phyloP scores from a whole-genome alignment of 176 grass and related monocot species.

The Alopecurus myosuroides region DNA sequence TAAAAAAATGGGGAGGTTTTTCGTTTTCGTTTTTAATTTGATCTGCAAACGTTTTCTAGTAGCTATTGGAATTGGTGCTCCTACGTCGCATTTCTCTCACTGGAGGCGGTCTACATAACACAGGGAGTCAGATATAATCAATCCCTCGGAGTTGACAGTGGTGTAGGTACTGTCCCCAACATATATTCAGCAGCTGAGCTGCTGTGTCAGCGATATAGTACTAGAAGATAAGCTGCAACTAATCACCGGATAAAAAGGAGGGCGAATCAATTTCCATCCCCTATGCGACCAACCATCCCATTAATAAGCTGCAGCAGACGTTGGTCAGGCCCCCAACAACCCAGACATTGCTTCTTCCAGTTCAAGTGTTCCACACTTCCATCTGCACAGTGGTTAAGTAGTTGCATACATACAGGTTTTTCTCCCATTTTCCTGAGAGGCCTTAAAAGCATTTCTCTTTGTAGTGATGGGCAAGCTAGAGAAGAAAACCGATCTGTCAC shows the following conservation, averaged over 20 bases:
- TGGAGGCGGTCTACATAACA: no score
- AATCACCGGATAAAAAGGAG: not conserved
- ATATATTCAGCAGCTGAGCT: not conserved
- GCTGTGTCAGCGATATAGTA: not conserved
- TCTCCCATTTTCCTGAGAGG: not conserved
- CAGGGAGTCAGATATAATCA: not conserved
- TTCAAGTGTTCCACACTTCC: not conserved
- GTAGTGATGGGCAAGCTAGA: not conserved
- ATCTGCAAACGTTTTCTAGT: not conserved
- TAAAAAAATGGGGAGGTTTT: not conserved
- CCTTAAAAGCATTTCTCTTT: not conserved
- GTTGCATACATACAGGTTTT: no score
- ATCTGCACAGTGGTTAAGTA: not conserved
- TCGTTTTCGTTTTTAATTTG: not conserved
- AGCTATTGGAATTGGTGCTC: not conserved
- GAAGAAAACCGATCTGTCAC: not conserved
- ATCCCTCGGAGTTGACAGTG: no score
- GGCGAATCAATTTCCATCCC: not conserved
- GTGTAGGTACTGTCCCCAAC: not conserved
- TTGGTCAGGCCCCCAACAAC: not conserved
- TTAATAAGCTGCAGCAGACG: not conserved
- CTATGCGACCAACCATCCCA: not conserved
- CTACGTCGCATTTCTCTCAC: not conserved
- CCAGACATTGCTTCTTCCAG: not conserved
- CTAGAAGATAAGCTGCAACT: conserved; percentile 18